Evolutionary conservation across 306 rosid genomes (phyloP).

Genomic region (cucumber (Cucumis sativus)): DNA sequence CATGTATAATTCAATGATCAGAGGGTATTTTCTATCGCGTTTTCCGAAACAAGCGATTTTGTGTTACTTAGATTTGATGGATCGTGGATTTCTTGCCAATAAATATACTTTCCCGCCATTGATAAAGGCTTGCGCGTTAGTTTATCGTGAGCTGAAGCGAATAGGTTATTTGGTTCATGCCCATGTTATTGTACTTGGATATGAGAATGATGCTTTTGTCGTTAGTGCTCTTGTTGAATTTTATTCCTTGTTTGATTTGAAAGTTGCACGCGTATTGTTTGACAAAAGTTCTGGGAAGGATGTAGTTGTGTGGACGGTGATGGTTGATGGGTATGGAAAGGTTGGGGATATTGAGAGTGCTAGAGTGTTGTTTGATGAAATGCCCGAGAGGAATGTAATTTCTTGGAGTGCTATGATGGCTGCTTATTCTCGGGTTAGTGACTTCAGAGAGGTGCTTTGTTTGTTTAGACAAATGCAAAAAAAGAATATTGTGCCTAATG

Average conservation of each 20-base stretch:
- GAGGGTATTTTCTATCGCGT: constrained; percentile 26
- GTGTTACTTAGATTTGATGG: constrained; percentile 47
- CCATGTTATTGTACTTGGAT: constrained; percentile 46
- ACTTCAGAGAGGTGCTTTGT: constrained; percentile 27
- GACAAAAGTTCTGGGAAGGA: constrained; percentile 35
- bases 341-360: constrained; percentile 47
- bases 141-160: constrained; percentile 4
- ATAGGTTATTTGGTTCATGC: constrained; percentile 48
- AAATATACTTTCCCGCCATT: constrained; percentile 70
- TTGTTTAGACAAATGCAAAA: constrained; percentile 34
- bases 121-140: constrained; percentile 46
- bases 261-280: constrained; percentile 35
- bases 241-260: constrained; percentile 26
- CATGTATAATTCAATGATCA: constrained; percentile 65
- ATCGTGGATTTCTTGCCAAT: constrained; percentile 36
- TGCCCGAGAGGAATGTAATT: constrained; percentile 51
- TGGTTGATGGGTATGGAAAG: constrained; percentile 77
- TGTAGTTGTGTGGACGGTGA: constrained; percentile 72
- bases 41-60: constrained; percentile 28
- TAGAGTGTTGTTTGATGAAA: constrained; percentile 51
- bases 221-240: constrained; percentile 40
- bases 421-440: constrained; percentile 25
- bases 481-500: constrained; percentile 20
- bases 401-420: constrained; percentile 55
- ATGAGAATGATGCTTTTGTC: constrained; percentile 40